Percentiles rank a stretch among this genome's conserved stretches.
Evolutionary conservation across 2,329 filamentous ascomycete species (phyloP).

Genomic region (Aspergillus ochraceoroseus): DNA sequence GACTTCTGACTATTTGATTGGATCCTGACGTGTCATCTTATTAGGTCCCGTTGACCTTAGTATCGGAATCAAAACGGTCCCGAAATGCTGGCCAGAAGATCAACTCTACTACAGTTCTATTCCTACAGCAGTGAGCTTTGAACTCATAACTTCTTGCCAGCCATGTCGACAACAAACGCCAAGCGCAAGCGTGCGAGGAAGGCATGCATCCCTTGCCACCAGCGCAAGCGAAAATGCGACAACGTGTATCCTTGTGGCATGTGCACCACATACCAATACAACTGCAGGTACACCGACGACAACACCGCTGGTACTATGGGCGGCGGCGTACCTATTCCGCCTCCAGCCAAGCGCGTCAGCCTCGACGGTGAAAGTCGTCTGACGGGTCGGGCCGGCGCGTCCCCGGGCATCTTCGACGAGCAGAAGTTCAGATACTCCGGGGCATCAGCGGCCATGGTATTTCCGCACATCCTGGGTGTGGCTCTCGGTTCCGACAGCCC

Average conservation of each 20-base stretch:
- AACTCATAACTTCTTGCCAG: no score
- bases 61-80: no score
- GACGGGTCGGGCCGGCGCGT: constrained; percentile 4
- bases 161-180: constrained; percentile 20
- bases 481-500: constrained; percentile 26
- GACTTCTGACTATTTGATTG: no score
- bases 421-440: constrained; percentile 27
- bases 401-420: constrained; percentile 28
- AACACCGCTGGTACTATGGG: constrained; percentile 2
- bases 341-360: constrained; percentile 14
- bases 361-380: constrained; percentile 6
- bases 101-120: no score
- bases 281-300: constrained; percentile 25
- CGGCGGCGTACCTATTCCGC: not conserved
- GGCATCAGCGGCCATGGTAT: constrained; percentile 31
- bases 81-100: no score
- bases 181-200: constrained; percentile 31
- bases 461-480: constrained; percentile 28
- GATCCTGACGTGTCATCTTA: no score
- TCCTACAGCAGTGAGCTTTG: no score
- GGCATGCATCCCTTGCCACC: constrained; percentile 31
- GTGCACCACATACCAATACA: constrained; percentile 29
- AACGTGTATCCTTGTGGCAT: constrained; percentile 27
- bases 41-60: no score
- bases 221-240: constrained; percentile 36